Base-by-base conservation (phyloP, 306 rosid species). In the Rosa lucieae region DNA sequence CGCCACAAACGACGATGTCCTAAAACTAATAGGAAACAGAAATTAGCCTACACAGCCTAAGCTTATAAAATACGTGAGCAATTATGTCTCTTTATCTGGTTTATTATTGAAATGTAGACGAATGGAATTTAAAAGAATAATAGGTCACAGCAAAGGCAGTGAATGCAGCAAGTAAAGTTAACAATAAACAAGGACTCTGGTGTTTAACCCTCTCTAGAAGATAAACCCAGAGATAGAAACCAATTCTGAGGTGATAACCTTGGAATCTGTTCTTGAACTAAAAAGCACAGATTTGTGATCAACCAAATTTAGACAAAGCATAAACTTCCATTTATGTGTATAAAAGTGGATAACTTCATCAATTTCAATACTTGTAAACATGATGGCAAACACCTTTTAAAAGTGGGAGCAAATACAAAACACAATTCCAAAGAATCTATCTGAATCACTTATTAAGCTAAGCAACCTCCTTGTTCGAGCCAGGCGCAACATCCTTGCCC, bases 401-500 rank as follows among this genome's bases (percentile, higher is more conserved):
- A 29, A 13, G n/a, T 32, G 17, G 6, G 18, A 37, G 37, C 43
- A 76, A 62, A 76, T 26, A 29, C 18, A 46, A 3, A 11, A 29
- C 44, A 62, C 29, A 51, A 32, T 76, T 62, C 15, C 14, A 68
- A 52, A 1, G 62, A 77, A 80, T 77, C 14, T 18, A 39, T 39
- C 2, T 8, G 23, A 78, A 81, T 70, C 62, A 43, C 18, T 43
- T 58, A 43, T 15, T 58, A 46, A 80, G 77, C 18, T 51, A 56
- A 73, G 35, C 32, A 39, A 43, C 32, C 52, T 10, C 71, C 48
- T 65, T 76, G 26, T 39, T 75, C 69, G 73, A 52, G 40, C 10
- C 75, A 20, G 85, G 70, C 65, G 59, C 81, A 76, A n/a, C 75
- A 21, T 85, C 80, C 44, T 56, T 67, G 29, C 21, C 75, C 72